phyloP scores from a whole-genome alignment of 768 basidiomycete genomes.

The Mycena maculata region DNA sequence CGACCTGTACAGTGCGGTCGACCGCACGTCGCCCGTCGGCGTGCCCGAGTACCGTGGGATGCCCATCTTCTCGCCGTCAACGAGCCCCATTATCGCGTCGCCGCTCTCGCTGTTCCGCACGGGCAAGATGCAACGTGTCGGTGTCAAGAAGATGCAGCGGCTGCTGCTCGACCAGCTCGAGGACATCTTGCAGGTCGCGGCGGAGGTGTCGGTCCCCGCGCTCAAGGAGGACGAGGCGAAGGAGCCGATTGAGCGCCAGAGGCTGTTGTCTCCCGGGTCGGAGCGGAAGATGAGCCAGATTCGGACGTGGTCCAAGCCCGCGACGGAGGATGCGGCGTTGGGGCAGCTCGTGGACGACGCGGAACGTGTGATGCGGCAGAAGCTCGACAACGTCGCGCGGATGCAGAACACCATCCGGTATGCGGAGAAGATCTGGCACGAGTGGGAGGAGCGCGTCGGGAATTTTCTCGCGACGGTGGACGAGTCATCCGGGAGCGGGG shows the following conservation, averaged over 20 bases:
- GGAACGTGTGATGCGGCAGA: constrained; percentile 90
- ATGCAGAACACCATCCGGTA: constrained; percentile 98
- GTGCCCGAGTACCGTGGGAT: constrained; percentile 89
- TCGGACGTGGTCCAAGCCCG: constrained; percentile 87
- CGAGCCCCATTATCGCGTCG: constrained; percentile 76
- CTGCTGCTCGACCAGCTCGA: constrained; percentile 88
- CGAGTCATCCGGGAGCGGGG: constrained; percentile 46
- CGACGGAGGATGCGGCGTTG: constrained; percentile 87
- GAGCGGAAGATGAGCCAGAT: constrained; percentile 88
- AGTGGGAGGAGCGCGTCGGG: constrained; percentile 94
- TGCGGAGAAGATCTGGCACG: constrained; percentile 95
- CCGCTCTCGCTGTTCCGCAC: constrained; percentile 83
- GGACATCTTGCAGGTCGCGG: constrained; percentile 82
- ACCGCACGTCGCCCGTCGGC: constrained; percentile 74
- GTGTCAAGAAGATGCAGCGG: constrained; percentile 85
- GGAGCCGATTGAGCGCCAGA: constrained; percentile 92
- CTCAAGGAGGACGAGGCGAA: constrained; percentile 92
- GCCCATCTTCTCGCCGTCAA: constrained; percentile 81
- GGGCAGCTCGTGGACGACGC: constrained; percentile 87
- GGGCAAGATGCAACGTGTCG: constrained; percentile 81
- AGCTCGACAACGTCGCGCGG: constrained; percentile 93
- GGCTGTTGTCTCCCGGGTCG: constrained; percentile 88
- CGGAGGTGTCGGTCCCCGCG: constrained; percentile 87
- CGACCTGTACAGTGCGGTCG: constrained; percentile 78
- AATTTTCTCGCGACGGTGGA: constrained; percentile 68